Evolutionary conservation across 208 protist genomes (phyloP), one percentile per base, ranked within the genome.

Genomic region (Crithidia bombi): DNA sequence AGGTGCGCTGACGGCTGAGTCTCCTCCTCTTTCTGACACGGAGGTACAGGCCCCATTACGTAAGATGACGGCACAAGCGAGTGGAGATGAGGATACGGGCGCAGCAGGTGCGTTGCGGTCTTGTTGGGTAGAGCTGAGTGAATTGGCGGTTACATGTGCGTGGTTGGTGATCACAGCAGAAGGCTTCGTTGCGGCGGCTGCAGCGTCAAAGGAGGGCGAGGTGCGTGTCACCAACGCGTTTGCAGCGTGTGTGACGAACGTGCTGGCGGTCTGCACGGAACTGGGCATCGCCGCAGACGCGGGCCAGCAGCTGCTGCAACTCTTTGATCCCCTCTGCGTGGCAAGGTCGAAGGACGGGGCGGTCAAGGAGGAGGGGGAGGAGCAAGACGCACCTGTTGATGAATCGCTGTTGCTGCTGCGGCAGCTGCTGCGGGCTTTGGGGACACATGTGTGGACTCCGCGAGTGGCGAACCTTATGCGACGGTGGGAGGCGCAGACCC

Each of bases 251-350:
- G 56, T 76, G 33, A 57, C 39, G 32, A 15, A 36, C 9, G 14
- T 76, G 7, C 56, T 76, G 28, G 52, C 63, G 4, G 39, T 69
- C 35, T 76, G 70, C 63, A 76, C 70, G 25, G 54, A 70, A 35
- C 25, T 46, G 1, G 70, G 64, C 35, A 47, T 26, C 10, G 28
- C 19, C 21, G 43, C 44, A 9, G 47, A 36, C 15, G 70, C 56
- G 26, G 63, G 44, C 15, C 41, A 55, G 23, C 54, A 32, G 36
- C 30, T 76, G 32, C 63, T 75, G 26, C 2, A 1, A 11, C 10
- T 62, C 9, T 69, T 75, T 32, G 0, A 17, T 21, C 14, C 23
- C 15, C 25, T 44, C 19, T 3, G 19, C 9, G 41, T 56, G 0
- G 0, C 19, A 19, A 33, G 1, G 0, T 23, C 47, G 2, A n/a